Base-by-base conservation (phyloP, 2,329 filamentous ascomycete genomes). In the Thelonectria blattea region DNA sequence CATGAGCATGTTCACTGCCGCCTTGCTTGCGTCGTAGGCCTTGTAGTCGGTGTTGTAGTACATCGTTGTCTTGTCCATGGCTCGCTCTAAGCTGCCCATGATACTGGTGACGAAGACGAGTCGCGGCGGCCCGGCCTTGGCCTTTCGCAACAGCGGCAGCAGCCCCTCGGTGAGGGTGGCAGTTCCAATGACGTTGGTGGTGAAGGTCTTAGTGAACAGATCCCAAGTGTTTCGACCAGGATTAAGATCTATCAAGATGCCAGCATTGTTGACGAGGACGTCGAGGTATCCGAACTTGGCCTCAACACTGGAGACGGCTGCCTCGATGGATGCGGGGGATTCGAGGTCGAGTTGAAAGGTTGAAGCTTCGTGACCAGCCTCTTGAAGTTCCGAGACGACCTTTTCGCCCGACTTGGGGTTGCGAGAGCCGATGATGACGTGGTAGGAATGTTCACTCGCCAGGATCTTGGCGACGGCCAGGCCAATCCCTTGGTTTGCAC, bases 1-100 rank as follows among this genome's bases (percentile, higher is more conserved):
- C 7, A 65, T 65, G 14, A 80, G 59, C 71, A 78, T 77, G 49
- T 80, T 77, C 17, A 80, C 22, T 1, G 77, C 78, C 8, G 76
- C 74, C 65, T 80, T 80, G 68, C 74, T 78, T 24, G 67, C 59
- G 20, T 74, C 67, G 59, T 80, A 80, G 10, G 70, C 68, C 37
- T 69, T 73, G 48, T 65, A 71, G 8, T 72, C 70, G 18, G 62
- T 50, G 9, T 49, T 51, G 49, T 74, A 74, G 17, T 58, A 70
- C 4, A 56, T 48, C 0, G 60, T 71, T 2, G 56, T 59, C 45
- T 67, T 67, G 55, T 78, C 71, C 1, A 64, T 57, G 0, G 72
- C 59, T 18, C 65, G 54, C 1, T 59, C 46, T 3, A 79, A 37
- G 10, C 73, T 75, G 1, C 73, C 76, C 60, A 76, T 70, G 11